Percentiles rank a stretch among this genome's conserved stretches.
Conservation (phyloP, 495 filamentous ascomycete genomes). For the Trichocladium uniseriatum region DNA sequence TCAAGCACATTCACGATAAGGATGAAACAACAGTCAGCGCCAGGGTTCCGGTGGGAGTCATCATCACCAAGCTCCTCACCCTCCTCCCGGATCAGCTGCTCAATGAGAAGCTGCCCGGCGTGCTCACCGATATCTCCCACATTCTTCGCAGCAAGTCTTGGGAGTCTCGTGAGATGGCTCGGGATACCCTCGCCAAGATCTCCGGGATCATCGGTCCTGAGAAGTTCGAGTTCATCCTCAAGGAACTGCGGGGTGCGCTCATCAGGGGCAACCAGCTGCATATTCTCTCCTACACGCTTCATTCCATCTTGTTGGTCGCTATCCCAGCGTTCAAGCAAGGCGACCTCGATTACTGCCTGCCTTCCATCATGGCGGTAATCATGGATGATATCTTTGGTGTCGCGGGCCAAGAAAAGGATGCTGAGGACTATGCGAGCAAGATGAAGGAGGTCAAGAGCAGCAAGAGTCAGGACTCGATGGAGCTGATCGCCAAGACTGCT, state of each 20-base stretch:
- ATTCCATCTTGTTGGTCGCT: constrained; percentile 74
- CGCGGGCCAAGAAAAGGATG: constrained; percentile 96
- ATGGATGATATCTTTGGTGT: constrained; percentile 97
- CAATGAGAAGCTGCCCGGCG: constrained; percentile 61
- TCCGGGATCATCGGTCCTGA: constrained; percentile 64
- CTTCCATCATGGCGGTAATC: constrained; percentile 66
- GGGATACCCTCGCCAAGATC: constrained; percentile 79
- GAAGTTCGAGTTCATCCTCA: constrained; percentile 87
- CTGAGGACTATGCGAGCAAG: constrained; percentile 85
- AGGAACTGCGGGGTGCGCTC: constrained; percentile 76
- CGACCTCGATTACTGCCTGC: constrained; percentile 80
- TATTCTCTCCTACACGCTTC: constrained; percentile 88
- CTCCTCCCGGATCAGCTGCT: constrained; percentile 65
- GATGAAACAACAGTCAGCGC: constrained; percentile 87
- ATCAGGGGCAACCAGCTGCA: constrained; percentile 84
- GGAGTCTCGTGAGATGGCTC: constrained; percentile 80
- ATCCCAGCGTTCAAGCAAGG: constrained; percentile 69
- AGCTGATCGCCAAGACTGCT: constrained; percentile 72
- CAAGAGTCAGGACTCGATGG: constrained; percentile 97
- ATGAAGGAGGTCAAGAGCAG: constrained; percentile 97
- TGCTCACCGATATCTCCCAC: constrained; percentile 84
- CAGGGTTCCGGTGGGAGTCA: constrained; percentile 78
- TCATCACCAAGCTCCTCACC: constrained; percentile 74
- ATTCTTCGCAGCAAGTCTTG: constrained; percentile 82
- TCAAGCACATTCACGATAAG: constrained; percentile 80